A percentile compares a stretch with the other conserved stretches of the same genome.
Evolutionary conservation across 2,329 filamentous ascomycete genomes (phyloP).

Genomic region (Chalaropsis ovoidea): DNA sequence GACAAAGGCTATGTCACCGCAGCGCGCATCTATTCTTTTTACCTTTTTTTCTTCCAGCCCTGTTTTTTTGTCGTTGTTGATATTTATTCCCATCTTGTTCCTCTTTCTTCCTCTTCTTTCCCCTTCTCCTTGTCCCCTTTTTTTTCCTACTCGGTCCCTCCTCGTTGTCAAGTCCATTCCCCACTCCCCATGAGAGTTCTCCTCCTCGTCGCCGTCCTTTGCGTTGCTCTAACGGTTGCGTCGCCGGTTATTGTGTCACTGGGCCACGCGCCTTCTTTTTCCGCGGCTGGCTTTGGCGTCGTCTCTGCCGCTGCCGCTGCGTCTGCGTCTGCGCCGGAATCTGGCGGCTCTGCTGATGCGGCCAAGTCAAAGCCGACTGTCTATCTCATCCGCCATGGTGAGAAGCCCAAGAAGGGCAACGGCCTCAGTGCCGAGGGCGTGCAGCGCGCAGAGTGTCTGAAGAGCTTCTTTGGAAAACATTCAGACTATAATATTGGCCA

Average conservation of each 20-base stretch:
- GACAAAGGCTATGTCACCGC: constrained; percentile 5
- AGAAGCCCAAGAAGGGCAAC: constrained; percentile 45
- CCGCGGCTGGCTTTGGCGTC: not conserved
- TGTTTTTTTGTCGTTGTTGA: constrained; percentile 3
- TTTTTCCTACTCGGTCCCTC: not conserved
- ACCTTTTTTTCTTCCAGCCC: not conserved
- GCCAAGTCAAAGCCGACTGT: constrained; percentile 38
- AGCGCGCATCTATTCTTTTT: not conserved
- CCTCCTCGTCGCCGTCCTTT: constrained; percentile 31
- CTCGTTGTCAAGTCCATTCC: not conserved
- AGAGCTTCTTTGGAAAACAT: constrained; percentile 43
- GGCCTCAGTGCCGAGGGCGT: constrained; percentile 44
- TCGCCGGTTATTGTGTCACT: not conserved
- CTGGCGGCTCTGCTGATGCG: not conserved
- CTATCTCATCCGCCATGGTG: constrained; percentile 54
- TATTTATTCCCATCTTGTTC: not conserved
- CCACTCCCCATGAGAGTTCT: constrained; percentile 34
- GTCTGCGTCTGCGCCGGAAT: too few species aligned
- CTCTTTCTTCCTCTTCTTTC: not conserved
- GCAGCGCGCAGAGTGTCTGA: constrained; percentile 50
- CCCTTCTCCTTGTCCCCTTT: not conserved
- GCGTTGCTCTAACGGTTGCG: constrained; percentile 12
- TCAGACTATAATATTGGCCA: constrained; percentile 47
- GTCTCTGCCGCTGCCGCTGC: not conserved
- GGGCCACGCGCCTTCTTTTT: not conserved